Percentiles rank a stretch among this genome's conserved stretches.
phyloP scores from a whole-genome alignment of 257 asterid genomes.

The Nicotiana tabacum region DNA sequence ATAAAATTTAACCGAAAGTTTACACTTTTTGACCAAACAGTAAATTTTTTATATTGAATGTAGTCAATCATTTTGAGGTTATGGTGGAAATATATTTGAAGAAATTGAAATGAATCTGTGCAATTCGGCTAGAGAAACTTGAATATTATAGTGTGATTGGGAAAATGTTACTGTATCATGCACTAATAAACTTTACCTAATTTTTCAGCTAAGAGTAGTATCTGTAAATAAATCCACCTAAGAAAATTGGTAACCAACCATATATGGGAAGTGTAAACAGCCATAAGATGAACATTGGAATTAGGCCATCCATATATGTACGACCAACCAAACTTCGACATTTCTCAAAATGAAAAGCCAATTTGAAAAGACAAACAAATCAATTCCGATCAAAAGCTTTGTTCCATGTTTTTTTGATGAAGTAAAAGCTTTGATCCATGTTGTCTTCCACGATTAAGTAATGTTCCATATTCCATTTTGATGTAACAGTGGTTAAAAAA shows the following conservation, averaged over 20 bases:
- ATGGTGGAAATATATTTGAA: no score
- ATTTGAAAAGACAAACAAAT: neutral
- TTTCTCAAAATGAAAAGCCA: slow-evolving; percentile 21
- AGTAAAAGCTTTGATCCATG: slow-evolving; percentile 17
- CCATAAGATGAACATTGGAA: neutral
- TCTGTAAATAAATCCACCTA: no score
- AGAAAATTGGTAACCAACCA: neutral
- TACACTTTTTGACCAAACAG: no score
- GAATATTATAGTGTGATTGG: neutral
- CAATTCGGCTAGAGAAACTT: neutral
- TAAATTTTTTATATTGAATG: no score
- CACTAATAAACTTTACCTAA: neutral
- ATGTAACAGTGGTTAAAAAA: slow-evolving; percentile 20
- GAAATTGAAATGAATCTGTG: neutral
- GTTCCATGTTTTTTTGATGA: slow-evolving; percentile 4
- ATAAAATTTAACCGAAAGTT: no score
- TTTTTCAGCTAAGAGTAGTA: neutral
- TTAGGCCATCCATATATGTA: neutral
- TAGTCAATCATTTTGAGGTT: no score
- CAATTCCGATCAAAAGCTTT: slow-evolving; percentile 18
- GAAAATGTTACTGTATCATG: neutral
- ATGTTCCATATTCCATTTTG: slow-evolving; percentile 33
- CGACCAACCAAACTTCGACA: slow-evolving; percentile 37
- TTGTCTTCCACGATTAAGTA: slow-evolving; percentile 34
- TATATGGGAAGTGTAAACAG: neutral